Base-by-base conservation (phyloP, 495 filamentous ascomycete genomes). In the Penicillium silybi region DNA sequence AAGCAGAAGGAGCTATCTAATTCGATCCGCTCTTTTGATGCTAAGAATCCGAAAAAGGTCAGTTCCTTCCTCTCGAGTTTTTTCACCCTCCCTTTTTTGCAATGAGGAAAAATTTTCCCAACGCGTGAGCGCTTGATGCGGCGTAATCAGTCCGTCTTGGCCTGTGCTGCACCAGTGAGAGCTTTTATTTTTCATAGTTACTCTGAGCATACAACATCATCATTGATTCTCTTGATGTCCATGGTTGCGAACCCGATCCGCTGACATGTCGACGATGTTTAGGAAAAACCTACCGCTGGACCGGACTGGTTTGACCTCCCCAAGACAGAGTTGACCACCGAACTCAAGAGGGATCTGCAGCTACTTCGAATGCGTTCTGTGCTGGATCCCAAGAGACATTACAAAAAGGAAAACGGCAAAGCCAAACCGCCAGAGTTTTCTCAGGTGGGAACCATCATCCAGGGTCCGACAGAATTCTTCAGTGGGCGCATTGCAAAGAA, bases 111-210 rank as follows among this genome's bases (percentile, higher is more conserved):
- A 80, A 73, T 56, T 62, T 74, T 77, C 76, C 79, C 71, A 78
- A 76, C 63, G 67, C 67, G 60, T 68, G 59, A 70, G 70, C 73
- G 61, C 81, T 83, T 83, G 82, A 86, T 73, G 80, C 79, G 75
- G 83, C 77, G 70, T 74, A 59, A 63, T 57, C 71, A 80, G 76
- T 78, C 80, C 87, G 88, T 92, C 71, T 83, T 91, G 88, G 84
- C 79, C 77, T 77, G 74, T 71, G 79, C 83, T 84, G 82, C 83
- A 79, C 60, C 65, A 74, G 71, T 88, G 89, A 90, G 82, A 90
- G 86, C 70, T 62, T 69, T 69, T 67, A 71, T 70, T 74, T 76
- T 81, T 90, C 90, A 97, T 96, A 98, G 93, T 98, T 98, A 98
- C 93, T 92, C 92, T 96, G 92, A 97, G 73, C 76, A 76, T 71